Evolutionary conservation across 371 early-diverging fungal genomes (phyloP).

Genomic region (Cokeromyces recurvatus): DNA sequence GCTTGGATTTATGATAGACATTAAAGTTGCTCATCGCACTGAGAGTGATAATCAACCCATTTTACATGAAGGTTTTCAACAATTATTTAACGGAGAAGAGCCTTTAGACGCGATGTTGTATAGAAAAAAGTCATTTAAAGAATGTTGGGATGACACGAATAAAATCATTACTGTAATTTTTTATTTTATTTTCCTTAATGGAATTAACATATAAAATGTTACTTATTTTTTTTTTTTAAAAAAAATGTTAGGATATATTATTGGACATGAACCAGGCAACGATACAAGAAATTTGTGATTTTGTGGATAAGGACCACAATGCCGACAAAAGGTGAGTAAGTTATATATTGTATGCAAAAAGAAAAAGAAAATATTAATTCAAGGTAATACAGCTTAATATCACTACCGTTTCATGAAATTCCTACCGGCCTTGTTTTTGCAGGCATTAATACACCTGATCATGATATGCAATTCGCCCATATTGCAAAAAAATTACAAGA

Average conservation of each 20-base stretch:
- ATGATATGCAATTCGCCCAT: conserved; percentile 39
- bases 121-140: conserved; percentile 32
- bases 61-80: conserved; percentile 37
- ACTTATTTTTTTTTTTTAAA: too few species aligned
- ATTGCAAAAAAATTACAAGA: conserved; percentile 41
- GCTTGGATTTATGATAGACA: too few species aligned
- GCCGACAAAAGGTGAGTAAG: conserved; percentile 15
- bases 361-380: too few species aligned
- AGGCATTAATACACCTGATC: conserved; percentile 52
- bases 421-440: conserved; percentile 70
- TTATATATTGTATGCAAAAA: too few species aligned
- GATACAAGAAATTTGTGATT: conserved; percentile 35
- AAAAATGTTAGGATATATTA: conserved; percentile 45
- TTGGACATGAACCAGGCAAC: conserved; percentile 47
- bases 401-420: conserved; percentile 52
- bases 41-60: conserved; percentile 7
- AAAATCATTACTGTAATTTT: conserved; percentile 39
- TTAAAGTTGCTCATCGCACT: conserved; percentile 6
- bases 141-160: conserved; percentile 34
- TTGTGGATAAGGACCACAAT: conserved; percentile 45
- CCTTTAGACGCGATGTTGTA: conserved; percentile 31
- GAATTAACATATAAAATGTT: too few species aligned
- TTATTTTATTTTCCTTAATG: background rate
- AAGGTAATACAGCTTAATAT: conserved; percentile 24
- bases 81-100: conserved; percentile 42